Base-by-base conservation (phyloP, 495 filamentous ascomycete genomes). In the Bombardia bombarda region DNA sequence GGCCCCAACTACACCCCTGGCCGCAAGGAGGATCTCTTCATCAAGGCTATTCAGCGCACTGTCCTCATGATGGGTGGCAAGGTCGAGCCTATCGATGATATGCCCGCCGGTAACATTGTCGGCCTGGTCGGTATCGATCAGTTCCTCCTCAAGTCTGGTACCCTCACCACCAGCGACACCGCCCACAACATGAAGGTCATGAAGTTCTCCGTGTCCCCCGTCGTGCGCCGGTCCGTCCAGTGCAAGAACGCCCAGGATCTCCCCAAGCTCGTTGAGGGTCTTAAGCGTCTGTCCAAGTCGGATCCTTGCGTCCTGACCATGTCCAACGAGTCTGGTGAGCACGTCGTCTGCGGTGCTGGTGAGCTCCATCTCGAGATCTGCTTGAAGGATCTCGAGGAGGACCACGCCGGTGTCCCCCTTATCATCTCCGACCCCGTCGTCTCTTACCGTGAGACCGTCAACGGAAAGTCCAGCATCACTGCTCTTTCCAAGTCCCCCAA, bases 171-270 rank as follows among this genome's bases (percentile, higher is more conserved):
- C 62, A 81, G 80, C 60, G 92, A 99, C 49, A 90, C 90, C 47
- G 92, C 92, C 57, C 92, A 99, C 84, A 99, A 99, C 80, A 72
- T 99, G 54, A 99, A 97, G 83, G 92, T 99, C 72, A 99, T 99
- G 92, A 95, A 94, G 75, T 99, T 99, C 86, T 99, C 92, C 58
- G 92, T 99, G 63, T 97, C 92, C 31, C 92, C 92, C 63, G 92
- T 99, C 70, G 93, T 99, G 54, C 92, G 81, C 72, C 90, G 92
- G 52, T 95, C 93, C 67, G 92, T 99, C 55, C 89, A 97, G 72
- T 92, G 96, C 75, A 97, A 96, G 86, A 99, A 99, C 71, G 93
- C 93, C 68, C 86, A 90, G 69, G 92, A 99, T 80, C 80, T 99
- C 48, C 92, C 92, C 69, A 99, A 99, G 84, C 81, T 99, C 31